Evolutionary conservation across 257 asterid genomes (phyloP).

Genomic region (Solanum piurae): DNA sequence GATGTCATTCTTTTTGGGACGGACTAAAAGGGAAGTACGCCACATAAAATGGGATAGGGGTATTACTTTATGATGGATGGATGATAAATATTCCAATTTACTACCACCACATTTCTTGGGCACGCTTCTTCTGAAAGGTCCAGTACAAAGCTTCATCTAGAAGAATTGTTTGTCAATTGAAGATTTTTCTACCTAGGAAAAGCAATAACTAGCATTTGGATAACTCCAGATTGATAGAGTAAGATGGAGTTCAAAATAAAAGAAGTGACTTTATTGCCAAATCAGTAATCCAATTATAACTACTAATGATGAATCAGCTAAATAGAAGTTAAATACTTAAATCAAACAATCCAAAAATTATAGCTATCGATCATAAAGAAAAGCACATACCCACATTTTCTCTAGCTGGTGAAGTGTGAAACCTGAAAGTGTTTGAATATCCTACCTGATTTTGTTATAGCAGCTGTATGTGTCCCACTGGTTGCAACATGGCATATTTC

Average conservation of each 20-base stretch:
- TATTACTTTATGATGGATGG: neutral
- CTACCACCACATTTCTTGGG: neutral
- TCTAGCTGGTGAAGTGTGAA: neutral
- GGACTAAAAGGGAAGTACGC: neutral
- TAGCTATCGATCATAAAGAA: neutral
- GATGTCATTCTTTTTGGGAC: neutral
- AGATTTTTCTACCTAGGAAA: neutral
- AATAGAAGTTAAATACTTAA: neutral
- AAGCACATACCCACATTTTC: neutral
- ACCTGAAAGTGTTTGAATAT: neutral
- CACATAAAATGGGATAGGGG: neutral
- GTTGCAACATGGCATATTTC: slow-evolving; percentile 70
- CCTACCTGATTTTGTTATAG: slow-evolving; percentile 68
- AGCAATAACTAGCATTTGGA: neutral
- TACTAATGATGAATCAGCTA: neutral
- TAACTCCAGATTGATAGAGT: neutral
- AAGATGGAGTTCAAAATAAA: neutral
- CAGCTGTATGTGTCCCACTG: slow-evolving; percentile 91
- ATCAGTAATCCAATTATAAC: neutral
- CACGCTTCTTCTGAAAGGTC: neutral
- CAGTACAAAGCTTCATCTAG: neutral
- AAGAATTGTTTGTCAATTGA: neutral
- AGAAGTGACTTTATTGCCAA: neutral
- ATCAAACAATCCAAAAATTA: neutral
- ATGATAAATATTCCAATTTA: neutral